Evolutionary conservation across 2,329 filamentous ascomycete species (phyloP), one percentile per base, ranked within the genome.

Genomic region (Meredithiella fracta): DNA sequence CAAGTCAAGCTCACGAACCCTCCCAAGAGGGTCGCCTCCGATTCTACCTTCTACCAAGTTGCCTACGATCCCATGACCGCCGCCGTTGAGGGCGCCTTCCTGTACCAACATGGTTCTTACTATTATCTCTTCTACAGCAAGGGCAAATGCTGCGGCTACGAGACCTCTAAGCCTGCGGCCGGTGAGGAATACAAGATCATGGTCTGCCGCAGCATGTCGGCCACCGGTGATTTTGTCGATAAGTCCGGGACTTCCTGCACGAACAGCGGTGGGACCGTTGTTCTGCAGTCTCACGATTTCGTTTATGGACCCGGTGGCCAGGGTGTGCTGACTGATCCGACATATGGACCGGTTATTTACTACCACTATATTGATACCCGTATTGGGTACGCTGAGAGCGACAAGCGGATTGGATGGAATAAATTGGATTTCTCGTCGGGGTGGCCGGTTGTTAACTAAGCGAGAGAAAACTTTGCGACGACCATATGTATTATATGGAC

Each of bases 261-360:
- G 59, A 67, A 69, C 1, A 78, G 81, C 58, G 81, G 82, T 7
- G 82, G 82, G 1, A 81, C 77, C 0, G 68, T 77, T 3, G 75
- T 86, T 0, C 69, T 85, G 0, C 72, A 74, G 60, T 77, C 72
- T 14, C 79, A 85, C 60, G 76, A 67, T 4, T 75, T 67, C 25
- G 72, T 83, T 0, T 85, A 84, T 61, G 81, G 76, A 29, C 81
- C 82, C 15, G 82, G 82, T 59, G 80, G 80, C 38, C 80, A 85
- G 64, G 67, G 67, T 4, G 66, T 70, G 9, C 66, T 66, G 38
- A 58, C 64, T 25, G 67, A 69, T 49, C 63, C 37, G 23, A 63
- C 60, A 1, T 57, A 63, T 44, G 64, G 64, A 3, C 38, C 66
- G 47, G 70, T 83, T 2, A 68, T 83, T 14, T 70, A 69, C 58